These are phyloP conservation scores for Cryphonectria nitschkei DNA, from an alignment of 2,329 filamentous ascomycete genomes.

Conservation along the genomic window DNA sequence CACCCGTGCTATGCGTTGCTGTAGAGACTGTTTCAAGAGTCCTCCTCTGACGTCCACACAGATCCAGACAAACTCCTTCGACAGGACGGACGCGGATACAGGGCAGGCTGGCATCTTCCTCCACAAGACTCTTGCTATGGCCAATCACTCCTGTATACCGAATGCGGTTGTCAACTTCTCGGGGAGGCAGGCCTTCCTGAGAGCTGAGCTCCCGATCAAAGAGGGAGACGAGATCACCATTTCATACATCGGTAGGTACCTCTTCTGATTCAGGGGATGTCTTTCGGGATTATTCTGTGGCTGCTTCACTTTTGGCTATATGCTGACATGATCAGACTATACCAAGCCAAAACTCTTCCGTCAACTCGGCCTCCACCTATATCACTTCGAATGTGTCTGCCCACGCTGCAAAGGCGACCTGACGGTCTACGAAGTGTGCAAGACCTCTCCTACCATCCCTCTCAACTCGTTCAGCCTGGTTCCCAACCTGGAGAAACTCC, in stretches of 20 bases:
- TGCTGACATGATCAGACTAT: conserved; percentile 45
- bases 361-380: conserved; percentile 48
- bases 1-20: not conserved
- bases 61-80: conserved; percentile 67
- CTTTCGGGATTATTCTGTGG: not conserved
- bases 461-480: conserved; percentile 52
- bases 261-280: not conserved
- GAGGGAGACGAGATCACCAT: conserved; percentile 62
- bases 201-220: conserved; percentile 53
- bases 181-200: conserved; percentile 54
- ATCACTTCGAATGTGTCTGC: conserved; percentile 58
- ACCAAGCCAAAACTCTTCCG: conserved; percentile 50
- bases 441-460: conserved; percentile 43
- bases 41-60: conserved; percentile 36
- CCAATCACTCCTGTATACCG: conserved; percentile 65
- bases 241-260: conserved; percentile 60
- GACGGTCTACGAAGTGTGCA: conserved; percentile 57
- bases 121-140: conserved; percentile 59
- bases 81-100: conserved; percentile 56
- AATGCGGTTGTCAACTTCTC: conserved; percentile 62
- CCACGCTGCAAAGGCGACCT: conserved; percentile 54
- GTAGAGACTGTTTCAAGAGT: not conserved
- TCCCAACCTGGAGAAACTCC: conserved; percentile 42
- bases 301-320: not conserved
- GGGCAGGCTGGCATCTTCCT: conserved; percentile 59